Evolutionary conservation across 441 rosid genomes (phyloP).

Genomic region (Mallotus repandus): DNA sequence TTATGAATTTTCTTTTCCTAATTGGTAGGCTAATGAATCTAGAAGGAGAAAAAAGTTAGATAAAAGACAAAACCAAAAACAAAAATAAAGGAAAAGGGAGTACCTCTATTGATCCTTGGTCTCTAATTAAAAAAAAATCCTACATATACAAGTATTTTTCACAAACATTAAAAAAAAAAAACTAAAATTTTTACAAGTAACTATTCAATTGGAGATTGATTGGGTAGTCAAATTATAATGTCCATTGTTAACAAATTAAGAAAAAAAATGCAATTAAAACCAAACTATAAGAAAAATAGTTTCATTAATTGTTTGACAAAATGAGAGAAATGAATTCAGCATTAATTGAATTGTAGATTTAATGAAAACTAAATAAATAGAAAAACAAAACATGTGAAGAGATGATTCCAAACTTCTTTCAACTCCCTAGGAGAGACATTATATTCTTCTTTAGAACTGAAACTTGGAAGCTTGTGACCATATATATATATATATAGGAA

Average conservation of each 20-base stretch:
- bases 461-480: slow-evolving; percentile 10
- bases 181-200: no score
- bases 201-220: no score
- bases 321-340: neutral
- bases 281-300: neutral
- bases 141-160: no score
- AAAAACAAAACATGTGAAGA: neutral
- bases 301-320: neutral
- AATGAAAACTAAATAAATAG: neutral
- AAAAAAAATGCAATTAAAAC: neutral
- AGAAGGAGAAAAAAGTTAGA: neutral
- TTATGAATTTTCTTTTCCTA: neutral
- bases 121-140: neutral
- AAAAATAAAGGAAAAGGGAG: neutral
- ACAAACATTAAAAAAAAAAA: no score
- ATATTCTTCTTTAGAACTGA: slow-evolving; percentile 18
- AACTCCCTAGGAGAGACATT: slow-evolving; percentile 19
- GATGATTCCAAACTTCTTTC: slow-evolving; percentile 7
- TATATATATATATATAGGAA: neutral
- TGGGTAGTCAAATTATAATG: no score
- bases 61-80: no score
- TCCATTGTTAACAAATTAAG: no score
- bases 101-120: neutral
- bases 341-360: no score
- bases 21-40: neutral